phyloP scores from a whole-genome alignment of 257 asterid genomes.

The Nyctanthes arbortristis region DNA sequence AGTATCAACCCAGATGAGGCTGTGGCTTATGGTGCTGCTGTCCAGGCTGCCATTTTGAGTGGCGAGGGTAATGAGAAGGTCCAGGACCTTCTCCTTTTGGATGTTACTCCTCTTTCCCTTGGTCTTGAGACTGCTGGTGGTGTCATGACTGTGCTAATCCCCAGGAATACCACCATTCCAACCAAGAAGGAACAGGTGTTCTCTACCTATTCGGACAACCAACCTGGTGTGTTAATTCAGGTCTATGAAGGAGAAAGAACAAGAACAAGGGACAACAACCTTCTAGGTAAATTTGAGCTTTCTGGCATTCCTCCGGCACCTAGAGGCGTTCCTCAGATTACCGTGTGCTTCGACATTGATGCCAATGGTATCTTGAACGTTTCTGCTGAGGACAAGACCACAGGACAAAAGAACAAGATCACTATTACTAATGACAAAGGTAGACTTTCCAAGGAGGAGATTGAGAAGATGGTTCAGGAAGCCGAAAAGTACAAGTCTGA shows the following conservation, averaged over 20 bases:
- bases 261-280: slow-evolving; percentile 29
- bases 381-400: slow-evolving; percentile 32
- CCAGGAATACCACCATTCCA: slow-evolving; percentile 32
- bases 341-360: slow-evolving; percentile 32
- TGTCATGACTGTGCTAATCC: slow-evolving; percentile 31
- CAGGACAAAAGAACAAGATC: slow-evolving; percentile 32
- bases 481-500: slow-evolving; percentile 28
- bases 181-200: slow-evolving; percentile 33
- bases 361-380: slow-evolving; percentile 32
- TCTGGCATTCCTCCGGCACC: slow-evolving; percentile 35
- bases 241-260: slow-evolving; percentile 32
- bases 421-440: slow-evolving; percentile 34
- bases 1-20: slow-evolving; percentile 31
- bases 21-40: slow-evolving; percentile 33
- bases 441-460: slow-evolving; percentile 29
- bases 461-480: slow-evolving; percentile 34
- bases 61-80: slow-evolving; percentile 36
- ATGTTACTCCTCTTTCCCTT: slow-evolving; percentile 32
- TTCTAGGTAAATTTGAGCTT: slow-evolving; percentile 31
- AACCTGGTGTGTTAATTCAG: slow-evolving; percentile 26
- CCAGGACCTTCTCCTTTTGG: slow-evolving; percentile 30
- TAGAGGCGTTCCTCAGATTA: slow-evolving; percentile 28
- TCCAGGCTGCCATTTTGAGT: slow-evolving; percentile 32
- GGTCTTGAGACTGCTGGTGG: slow-evolving; percentile 32
- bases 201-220: slow-evolving; percentile 32